Evolutionary conservation across 2,329 filamentous ascomycete genomes (phyloP), one percentile per base, ranked within the genome.

Genomic region (Cladosporium sp.): DNA sequence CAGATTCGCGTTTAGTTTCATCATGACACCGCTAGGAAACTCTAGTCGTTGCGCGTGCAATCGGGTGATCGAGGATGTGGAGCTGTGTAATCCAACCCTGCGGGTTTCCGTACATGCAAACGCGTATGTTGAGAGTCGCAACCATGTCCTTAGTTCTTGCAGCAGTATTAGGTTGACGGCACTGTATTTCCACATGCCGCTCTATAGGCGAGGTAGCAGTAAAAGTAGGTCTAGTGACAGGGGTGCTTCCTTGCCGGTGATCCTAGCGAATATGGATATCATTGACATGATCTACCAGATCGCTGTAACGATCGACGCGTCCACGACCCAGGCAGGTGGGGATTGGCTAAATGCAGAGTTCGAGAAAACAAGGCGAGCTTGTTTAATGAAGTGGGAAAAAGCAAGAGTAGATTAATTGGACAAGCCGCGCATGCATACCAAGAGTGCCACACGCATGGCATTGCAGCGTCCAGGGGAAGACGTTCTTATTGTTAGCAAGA

Each of bases 301-400:
- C 33, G 55, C 55, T 57, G 33, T 21, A 12, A 57, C 33, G 55
- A 57, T 57, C 55, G 55, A 37, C 55, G 55, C 55, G 52, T 55
- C 28, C 55, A 21, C 55, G 52, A 33, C 16, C 52, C 52, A 21
- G 12, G 31, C 52, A 55, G 28, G 29, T 33, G 52, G 52, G 52
- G 21, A 55, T 1, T 10, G 52, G 40, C 40, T 21, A 46, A 46
- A 46, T 46, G 40, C n/a, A 18, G 4, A 7, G 28, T 53, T 31
- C 26, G 5, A 18, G 50, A 26, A 26, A 16, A 14, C 10, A 1
- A 4, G 52, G 52, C 29, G 31, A 33, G 52, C n/a, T 21, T 55
- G 52, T 29, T 55, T 31, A 14, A 23, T 55, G 28, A n/a, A 33
- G 5, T 11, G 23, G 23, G 28, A 33, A n/a, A 55, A 55, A 55